Evolutionary conservation across 352 stramenopile genomes (phyloP).

Genomic region (Pythium angustatum): DNA sequence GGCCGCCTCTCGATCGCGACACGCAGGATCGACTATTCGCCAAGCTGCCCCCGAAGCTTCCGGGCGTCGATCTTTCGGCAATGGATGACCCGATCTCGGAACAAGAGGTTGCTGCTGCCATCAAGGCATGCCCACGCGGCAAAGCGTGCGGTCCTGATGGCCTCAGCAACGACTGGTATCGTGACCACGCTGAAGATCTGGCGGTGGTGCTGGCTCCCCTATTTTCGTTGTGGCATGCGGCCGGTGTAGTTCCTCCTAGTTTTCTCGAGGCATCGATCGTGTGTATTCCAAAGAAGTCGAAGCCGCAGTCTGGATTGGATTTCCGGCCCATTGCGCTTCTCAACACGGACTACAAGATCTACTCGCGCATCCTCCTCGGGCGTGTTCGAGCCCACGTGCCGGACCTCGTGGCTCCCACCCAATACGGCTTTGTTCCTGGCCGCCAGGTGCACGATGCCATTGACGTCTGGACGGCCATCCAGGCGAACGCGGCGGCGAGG

Average conservation of each 20-base stretch:
- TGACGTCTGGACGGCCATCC: slow-evolving; percentile 12
- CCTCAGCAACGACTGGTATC: slow-evolving; percentile 17
- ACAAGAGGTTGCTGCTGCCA: not conserved
- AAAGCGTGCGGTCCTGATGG: slow-evolving; percentile 18
- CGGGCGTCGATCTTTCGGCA: not conserved
- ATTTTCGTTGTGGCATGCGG: not conserved
- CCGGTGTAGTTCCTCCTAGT: not conserved
- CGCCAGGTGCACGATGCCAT: slow-evolving; percentile 11
- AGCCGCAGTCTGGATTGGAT: slow-evolving; percentile 5
- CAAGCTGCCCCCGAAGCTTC: not conserved
- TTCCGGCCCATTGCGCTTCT: slow-evolving; percentile 11
- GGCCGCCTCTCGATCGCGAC: not conserved
- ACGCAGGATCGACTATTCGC: not conserved
- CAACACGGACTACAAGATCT: slow-evolving; percentile 24
- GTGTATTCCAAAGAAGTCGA: slow-evolving; percentile 6
- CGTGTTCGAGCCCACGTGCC: not conserved
- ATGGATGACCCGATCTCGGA: not conserved
- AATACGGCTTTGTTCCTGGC: slow-evolving; percentile 15
- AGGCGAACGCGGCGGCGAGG: not conserved
- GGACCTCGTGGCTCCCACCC: not conserved
- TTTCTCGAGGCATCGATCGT: not conserved
- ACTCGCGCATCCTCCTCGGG: not conserved
- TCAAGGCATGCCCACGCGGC: slow-evolving; percentile 7
- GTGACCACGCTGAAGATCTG: not conserved
- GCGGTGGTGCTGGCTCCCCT: not conserved